A percentile compares a stretch with the other conserved stretches of the same genome.
phyloP scores from a whole-genome alignment of 1,139 yeast genomes.

The Candida glucosophila region DNA sequence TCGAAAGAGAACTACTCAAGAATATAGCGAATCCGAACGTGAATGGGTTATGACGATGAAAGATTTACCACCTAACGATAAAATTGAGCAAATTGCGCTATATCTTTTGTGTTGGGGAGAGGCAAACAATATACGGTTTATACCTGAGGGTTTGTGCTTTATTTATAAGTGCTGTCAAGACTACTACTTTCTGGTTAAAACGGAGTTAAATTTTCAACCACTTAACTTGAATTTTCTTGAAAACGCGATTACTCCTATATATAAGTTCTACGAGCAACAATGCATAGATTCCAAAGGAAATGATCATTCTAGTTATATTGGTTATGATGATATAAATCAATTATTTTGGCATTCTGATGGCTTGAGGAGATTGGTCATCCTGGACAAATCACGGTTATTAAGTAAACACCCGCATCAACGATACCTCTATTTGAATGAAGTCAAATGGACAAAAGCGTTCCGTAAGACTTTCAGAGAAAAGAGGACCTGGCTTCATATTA shows the following conservation, averaged over 20 bases:
- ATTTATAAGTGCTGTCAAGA: constrained; percentile 73
- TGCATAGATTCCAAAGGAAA: constrained; percentile 58
- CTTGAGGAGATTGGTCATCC: constrained; percentile 32
- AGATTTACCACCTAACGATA: constrained; percentile 40
- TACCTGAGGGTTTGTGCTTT: constrained; percentile 83
- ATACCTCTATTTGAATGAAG: constrained; percentile 30
- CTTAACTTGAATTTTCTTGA: constrained; percentile 89
- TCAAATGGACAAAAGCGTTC: constrained; percentile 44
- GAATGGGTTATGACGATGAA: constrained; percentile 66
- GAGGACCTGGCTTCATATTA: constrained; percentile 70
- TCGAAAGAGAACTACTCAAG: constrained; percentile 22
- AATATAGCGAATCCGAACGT: constrained; percentile 49
- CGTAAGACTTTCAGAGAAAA: constrained; percentile 50
- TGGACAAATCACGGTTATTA: constrained; percentile 30
- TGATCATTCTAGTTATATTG: constrained; percentile 47
- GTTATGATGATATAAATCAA: constrained; percentile 60
- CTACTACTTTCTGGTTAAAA: constrained; percentile 40
- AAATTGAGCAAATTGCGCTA: constrained; percentile 58
- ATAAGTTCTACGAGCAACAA: constrained; percentile 52
- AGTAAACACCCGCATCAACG: constrained; percentile 37
- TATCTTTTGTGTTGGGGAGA: constrained; percentile 85
- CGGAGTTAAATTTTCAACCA: constrained; percentile 84
- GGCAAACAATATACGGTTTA: constrained; percentile 71
- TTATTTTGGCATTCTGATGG: constrained; percentile 52
- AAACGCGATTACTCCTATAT: constrained; percentile 68